Evolutionary conservation across 345 rosid genomes (phyloP).

Genomic region (Eucalyptus cloeziana): DNA sequence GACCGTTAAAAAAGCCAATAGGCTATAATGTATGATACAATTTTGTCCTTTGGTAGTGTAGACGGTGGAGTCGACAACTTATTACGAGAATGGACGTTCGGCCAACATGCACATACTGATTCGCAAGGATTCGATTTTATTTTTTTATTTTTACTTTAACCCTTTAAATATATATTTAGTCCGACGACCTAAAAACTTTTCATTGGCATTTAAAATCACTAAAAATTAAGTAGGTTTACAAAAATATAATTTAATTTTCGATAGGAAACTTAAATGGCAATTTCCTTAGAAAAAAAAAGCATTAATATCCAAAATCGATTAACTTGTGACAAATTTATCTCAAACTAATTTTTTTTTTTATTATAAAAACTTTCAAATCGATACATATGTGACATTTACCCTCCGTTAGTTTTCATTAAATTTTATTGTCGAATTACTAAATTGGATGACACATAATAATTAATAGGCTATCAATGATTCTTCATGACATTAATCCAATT

Average conservation of each 20-base stretch:
- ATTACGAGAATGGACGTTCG: background rate
- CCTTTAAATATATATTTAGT: background rate
- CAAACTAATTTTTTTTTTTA: too few relatives aligned
- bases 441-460: too few relatives aligned
- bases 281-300: background rate
- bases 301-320: fast-evolving
- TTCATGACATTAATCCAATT: too few relatives aligned
- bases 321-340: fast-evolving
- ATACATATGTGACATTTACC: fast-evolving
- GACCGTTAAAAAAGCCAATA: background rate
- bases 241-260: background rate
- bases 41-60: background rate
- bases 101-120: background rate
- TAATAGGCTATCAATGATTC: fast-evolving
- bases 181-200: fast-evolving
- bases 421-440: too few relatives aligned
- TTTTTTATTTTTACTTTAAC: background rate
- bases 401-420: fast-evolving
- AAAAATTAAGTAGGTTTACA: background rate
- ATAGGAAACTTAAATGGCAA: background rate
- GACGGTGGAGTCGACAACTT: background rate
- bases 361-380: fast-evolving
- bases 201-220: background rate
- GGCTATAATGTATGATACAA: background rate
- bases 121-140: background rate